phyloP scores from a whole-genome alignment of 176 grass and related monocot genomes.

The Panicum miliaceum region DNA sequence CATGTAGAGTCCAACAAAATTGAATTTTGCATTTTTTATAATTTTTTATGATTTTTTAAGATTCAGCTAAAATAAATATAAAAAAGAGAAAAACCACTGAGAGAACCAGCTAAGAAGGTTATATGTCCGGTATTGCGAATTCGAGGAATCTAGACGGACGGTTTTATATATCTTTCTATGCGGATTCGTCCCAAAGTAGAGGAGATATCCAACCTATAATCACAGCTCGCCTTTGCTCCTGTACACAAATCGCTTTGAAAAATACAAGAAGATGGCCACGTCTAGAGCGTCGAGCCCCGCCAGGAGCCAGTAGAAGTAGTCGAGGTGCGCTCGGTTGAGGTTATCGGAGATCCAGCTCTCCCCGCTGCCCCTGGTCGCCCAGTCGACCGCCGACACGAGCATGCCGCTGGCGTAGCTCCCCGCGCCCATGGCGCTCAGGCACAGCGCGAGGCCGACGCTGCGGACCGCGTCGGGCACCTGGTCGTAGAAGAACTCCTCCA shows the following conservation, averaged over 20 bases:
- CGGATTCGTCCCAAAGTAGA: too few species aligned
- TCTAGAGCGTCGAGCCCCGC: slow-evolving; percentile 47
- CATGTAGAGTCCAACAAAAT: too few species aligned
- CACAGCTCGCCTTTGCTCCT: slow-evolving; percentile 24
- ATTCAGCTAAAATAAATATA: too few species aligned
- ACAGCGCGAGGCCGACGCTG: slow-evolving; percentile 49
- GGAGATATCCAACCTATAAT: neutral
- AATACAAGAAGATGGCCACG: slow-evolving; percentile 48
- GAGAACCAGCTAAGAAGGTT: too few species aligned
- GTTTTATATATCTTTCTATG: too few species aligned
- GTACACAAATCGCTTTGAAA: slow-evolving; percentile 49
- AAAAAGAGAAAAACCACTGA: too few species aligned
- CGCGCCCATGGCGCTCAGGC: slow-evolving; percentile 59
- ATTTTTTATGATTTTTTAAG: too few species aligned
- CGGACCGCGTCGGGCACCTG: slow-evolving; percentile 37
- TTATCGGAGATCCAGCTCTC: slow-evolving; percentile 78
- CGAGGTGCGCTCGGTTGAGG: slow-evolving; percentile 68
- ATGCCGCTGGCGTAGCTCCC: slow-evolving; percentile 61
- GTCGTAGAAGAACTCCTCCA: slow-evolving; percentile 48
- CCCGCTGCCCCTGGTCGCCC: slow-evolving; percentile 31
- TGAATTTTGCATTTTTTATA: too few species aligned
- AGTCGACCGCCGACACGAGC: slow-evolving; percentile 60
- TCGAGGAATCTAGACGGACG: too few species aligned
- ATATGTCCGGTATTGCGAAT: too few species aligned
- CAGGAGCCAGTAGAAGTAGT: slow-evolving; percentile 83